phyloP scores from a whole-genome alignment of 352 stramenopile genomes.

The Blastocystis sp. region DNA sequence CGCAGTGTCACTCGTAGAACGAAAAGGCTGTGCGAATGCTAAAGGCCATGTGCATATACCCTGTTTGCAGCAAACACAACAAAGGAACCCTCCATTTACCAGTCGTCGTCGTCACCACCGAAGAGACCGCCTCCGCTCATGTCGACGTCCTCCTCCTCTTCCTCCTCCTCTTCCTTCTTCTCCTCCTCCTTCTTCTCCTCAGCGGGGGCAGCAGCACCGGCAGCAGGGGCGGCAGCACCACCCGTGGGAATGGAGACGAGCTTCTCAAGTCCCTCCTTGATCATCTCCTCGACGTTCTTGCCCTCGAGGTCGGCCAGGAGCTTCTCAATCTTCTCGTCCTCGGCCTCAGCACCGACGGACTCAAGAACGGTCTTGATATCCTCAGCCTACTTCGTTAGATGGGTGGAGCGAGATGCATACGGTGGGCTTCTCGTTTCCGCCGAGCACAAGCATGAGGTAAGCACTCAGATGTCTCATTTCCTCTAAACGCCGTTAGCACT shows the following conservation, averaged over 20 bases:
- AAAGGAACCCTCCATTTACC: neutral
- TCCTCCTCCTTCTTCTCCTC: slow-evolving; percentile 69
- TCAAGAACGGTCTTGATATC: slow-evolving; percentile 86
- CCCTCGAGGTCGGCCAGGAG: slow-evolving; percentile 76
- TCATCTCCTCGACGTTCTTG: slow-evolving; percentile 79
- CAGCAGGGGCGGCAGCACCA: slow-evolving; percentile 72
- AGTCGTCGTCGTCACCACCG: slow-evolving; percentile 68
- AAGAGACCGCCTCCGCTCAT: slow-evolving; percentile 72
- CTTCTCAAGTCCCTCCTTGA: slow-evolving; percentile 77
- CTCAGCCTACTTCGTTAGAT: slow-evolving; percentile 73
- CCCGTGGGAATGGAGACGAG: slow-evolving; percentile 79
- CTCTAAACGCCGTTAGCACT: neutral
- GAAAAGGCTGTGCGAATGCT: neutral
- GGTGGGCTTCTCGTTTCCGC: slow-evolving; percentile 65
- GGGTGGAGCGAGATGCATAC: neutral
- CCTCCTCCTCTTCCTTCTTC: slow-evolving; percentile 65
- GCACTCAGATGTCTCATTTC: slow-evolving; percentile 66
- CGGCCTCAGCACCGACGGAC: slow-evolving; percentile 83
- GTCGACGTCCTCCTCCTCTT: slow-evolving; percentile 73
- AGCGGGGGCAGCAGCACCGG: slow-evolving; percentile 70
- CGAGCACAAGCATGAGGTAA: slow-evolving; percentile 60
- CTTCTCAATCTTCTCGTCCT: slow-evolving; percentile 77
- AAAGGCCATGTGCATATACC: neutral
- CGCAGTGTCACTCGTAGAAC: neutral
- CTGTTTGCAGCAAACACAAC: neutral